Conservation (phyloP, 441 rosid species). For the Adansonia gregorii region DNA sequence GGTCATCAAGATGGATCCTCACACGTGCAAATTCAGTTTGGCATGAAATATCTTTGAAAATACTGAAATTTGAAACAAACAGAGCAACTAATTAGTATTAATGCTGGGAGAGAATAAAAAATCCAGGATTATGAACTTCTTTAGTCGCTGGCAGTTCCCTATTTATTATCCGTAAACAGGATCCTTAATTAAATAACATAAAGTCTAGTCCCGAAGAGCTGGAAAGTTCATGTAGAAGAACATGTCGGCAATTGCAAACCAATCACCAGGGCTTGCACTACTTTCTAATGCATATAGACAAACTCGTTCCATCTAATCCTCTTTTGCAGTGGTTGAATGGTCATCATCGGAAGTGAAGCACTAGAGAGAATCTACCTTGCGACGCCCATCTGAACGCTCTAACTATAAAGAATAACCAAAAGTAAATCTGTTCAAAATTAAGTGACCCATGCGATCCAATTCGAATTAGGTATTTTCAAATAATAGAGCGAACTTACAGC, state of each 20-base stretch:
- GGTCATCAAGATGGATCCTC: too few species aligned
- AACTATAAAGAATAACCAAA: too few species aligned
- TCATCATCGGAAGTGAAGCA: conserved; percentile 16
- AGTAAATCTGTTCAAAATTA: too few species aligned
- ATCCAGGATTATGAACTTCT: background rate
- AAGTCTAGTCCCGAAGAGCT: background rate
- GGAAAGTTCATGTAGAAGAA: background rate
- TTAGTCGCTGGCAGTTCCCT: background rate
- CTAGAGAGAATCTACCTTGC: conserved; percentile 4
- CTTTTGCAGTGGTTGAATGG: background rate
- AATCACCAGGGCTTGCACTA: background rate
- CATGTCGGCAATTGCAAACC: background rate
- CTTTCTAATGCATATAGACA: too few species aligned
- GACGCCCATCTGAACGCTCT: background rate
- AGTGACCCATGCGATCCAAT: too few species aligned
- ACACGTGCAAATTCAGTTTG: too few species aligned
- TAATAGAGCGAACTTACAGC: too few species aligned
- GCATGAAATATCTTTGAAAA: too few species aligned
- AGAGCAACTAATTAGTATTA: background rate
- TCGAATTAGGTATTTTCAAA: too few species aligned
- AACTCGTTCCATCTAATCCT: background rate
- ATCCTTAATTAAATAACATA: too few species aligned
- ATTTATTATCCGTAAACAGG: background rate
- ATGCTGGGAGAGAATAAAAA: background rate
- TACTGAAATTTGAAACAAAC: background rate